Conservation (phyloP, 345 rosid species). For the Corchorus olitorius region DNA sequence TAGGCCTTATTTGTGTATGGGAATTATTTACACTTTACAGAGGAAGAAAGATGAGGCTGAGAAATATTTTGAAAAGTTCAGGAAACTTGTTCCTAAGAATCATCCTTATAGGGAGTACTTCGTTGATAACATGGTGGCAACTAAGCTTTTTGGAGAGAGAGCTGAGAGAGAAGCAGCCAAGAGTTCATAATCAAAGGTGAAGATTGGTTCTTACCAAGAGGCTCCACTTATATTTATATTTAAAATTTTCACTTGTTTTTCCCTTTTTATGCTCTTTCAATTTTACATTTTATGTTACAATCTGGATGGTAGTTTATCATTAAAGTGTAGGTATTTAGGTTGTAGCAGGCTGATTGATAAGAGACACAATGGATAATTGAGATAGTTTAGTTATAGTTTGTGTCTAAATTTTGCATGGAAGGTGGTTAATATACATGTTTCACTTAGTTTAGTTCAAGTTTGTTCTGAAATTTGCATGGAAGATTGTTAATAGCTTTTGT, state of each 20-base stretch:
- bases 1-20: slow-evolving; percentile 89
- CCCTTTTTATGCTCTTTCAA: neutral
- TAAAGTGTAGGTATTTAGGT: neutral
- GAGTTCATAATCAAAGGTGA: slow-evolving; percentile 22
- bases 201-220: slow-evolving; percentile 17
- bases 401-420: neutral
- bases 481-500: neutral
- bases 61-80: slow-evolving; percentile 75
- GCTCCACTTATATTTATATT: neutral
- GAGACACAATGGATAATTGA: neutral
- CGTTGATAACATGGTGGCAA: slow-evolving; percentile 70
- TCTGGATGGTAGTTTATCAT: slow-evolving; percentile 3
- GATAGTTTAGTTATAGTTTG: neutral
- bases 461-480: neutral
- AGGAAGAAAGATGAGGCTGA: slow-evolving; percentile 84
- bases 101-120: slow-evolving; percentile 88
- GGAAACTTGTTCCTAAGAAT: slow-evolving; percentile 77
- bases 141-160: slow-evolving; percentile 64
- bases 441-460: no score
- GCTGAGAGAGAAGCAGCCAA: slow-evolving; percentile 48
- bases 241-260: neutral
- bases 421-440: no score
- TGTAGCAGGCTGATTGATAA: neutral
- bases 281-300: neutral
- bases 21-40: slow-evolving; percentile 73